Base-by-base conservation (phyloP, 345 rosid genomes). In the Euphorbia tirucalli region DNA sequence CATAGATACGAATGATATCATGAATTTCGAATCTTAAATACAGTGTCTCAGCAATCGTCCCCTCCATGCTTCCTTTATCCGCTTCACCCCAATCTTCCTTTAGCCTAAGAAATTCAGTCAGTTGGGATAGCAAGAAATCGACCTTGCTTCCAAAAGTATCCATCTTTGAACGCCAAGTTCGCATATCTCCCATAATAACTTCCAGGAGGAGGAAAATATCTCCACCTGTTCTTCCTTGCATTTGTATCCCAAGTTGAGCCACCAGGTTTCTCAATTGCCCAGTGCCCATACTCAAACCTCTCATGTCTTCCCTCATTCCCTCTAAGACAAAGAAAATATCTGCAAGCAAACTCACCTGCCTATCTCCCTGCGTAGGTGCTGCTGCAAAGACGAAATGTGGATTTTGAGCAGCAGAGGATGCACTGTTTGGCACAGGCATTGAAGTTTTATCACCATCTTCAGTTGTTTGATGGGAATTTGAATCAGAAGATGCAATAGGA, bases 101-200 rank as follows among this genome's bases (percentile, higher is more conserved):
- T 62, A 19, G 27, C 8, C 11, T 11, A 37, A 62, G 66, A 37
- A 21, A 37, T 11, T 62, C 66, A 37, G 14, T 62, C 13, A 62
- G 49, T 37, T 62, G 48, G 25, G 49, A n/a, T 37, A n/a, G 66
- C 66, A 37, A 62, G 9, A 10, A n/a, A 21, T 37, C 48, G 24
- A 21, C 37, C 49, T 62, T 62, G 28, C 27, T 21, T 62, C 48
- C 66, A 39, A 62, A 62, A 7, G 3, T 37, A 21, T n/a, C 49
- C 66, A 62, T 62, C 66, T 62, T 62, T 5, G 49, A 62, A 14
- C 66, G 66, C 66, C 21, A 62, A 37, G 16, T 62, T 46, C 66
- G 37, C 66, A 62, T 62, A 46, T 62, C 28, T 37, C 18, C 49
- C 46, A 62, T 62, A 37, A 62, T 62, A 62, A 37, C 66, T 6